Conservation (phyloP, 176 grass and related monocot genomes). For the Phyllostachys edulis region DNA sequence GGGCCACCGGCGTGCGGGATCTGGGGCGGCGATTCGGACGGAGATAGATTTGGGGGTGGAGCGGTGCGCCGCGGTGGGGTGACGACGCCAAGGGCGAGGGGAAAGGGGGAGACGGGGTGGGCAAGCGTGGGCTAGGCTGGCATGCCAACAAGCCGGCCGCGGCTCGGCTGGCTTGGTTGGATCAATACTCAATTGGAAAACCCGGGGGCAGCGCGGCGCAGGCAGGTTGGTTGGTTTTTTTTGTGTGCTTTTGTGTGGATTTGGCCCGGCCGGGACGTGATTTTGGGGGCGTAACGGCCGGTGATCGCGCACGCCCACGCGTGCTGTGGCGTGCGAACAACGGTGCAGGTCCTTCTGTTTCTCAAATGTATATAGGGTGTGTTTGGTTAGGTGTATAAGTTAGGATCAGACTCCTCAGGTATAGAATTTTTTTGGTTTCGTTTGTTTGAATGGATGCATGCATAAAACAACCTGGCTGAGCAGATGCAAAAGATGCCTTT, state of each 20-base stretch:
- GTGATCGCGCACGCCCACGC: background rate
- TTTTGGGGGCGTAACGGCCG: too few species aligned
- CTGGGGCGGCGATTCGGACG: background rate
- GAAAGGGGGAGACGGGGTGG: background rate
- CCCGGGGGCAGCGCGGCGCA: too few species aligned
- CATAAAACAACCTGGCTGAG: too few species aligned
- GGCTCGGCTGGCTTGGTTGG: background rate
- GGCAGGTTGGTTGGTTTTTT: too few species aligned
- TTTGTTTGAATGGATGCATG: too few species aligned
- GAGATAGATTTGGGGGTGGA: background rate
- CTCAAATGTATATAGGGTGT: too few species aligned
- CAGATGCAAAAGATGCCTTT: too few species aligned
- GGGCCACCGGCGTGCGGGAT: constrained; percentile 37
- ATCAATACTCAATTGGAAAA: background rate
- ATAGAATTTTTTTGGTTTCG: too few species aligned
- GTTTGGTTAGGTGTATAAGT: too few species aligned
- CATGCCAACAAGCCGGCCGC: background rate
- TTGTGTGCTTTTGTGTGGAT: background rate
- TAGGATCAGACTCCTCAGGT: too few species aligned
- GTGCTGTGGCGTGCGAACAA: too few species aligned
- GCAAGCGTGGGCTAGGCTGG: constrained; percentile 48
- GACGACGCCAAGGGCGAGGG: constrained; percentile 17
- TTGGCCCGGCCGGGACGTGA: background rate
- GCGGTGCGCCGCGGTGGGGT: constrained; percentile 12
- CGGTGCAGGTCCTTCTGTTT: too few species aligned